Evolutionary conservation across 371 early-diverging fungal genomes (phyloP).

Genomic region (Blastocladiella emersonii): DNA sequence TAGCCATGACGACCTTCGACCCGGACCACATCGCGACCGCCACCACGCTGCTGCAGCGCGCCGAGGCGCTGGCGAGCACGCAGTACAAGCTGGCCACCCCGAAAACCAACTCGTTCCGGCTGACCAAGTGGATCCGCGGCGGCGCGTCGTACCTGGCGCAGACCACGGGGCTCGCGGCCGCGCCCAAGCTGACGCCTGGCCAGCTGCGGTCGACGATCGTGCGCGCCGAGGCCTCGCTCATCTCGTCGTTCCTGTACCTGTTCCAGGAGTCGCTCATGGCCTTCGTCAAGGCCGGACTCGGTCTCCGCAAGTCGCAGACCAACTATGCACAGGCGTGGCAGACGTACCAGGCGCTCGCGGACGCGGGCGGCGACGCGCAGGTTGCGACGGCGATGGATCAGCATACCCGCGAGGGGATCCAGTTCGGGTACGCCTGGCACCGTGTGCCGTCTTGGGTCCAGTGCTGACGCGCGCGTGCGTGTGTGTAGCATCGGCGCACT

Average conservation of each 20-base stretch:
- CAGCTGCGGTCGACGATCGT: neutral
- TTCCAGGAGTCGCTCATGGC: slow-evolving; percentile 2
- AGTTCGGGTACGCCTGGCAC: neutral
- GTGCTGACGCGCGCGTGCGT: too few relatives aligned
- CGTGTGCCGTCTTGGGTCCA: neutral
- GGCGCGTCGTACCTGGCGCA: neutral
- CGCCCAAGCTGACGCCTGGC: neutral
- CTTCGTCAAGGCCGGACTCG: neutral
- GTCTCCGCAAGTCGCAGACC: neutral
- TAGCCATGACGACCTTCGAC: slow-evolving; percentile 6
- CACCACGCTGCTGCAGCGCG: neutral
- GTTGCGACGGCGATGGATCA: neutral
- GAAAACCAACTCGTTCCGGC: neutral
- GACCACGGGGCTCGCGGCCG: neutral
- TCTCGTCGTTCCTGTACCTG: neutral
- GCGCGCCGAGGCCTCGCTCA: neutral
- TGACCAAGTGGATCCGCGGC: neutral
- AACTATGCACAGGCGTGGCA: neutral
- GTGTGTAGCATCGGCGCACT: neutral
- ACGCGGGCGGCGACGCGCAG: neutral
- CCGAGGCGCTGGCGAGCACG: neutral
- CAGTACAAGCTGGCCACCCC: neutral
- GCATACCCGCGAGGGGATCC: neutral
- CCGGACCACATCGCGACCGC: neutral
- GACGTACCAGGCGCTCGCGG: neutral